Base-by-base conservation (phyloP, 768 basidiomycete species). In the Russula sp. region DNA sequence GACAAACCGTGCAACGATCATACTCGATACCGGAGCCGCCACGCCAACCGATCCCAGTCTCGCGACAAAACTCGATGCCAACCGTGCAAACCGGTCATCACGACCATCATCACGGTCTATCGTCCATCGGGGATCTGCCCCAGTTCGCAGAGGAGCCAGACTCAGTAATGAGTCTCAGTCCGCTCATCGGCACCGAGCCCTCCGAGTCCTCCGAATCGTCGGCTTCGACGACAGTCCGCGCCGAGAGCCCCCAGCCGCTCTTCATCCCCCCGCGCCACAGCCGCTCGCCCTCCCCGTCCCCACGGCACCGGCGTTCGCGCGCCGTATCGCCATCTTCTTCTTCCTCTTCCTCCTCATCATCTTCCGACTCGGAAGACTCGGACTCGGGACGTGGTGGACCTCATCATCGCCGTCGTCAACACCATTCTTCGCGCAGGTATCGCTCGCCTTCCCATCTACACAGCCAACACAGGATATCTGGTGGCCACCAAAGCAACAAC, bases 301-400 rank as follows among this genome's bases (percentile, higher is more conserved):
- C 61, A 55, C 74, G 26, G 5, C 70, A 66, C 22, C 70, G 67
- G 62, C 77, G 79, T 63, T 65, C 78, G 16, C 85, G 87, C 24
- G 72, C 74, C 44, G 86, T 87, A 4, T 83, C 78, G 65, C 90
- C 88, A 18, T 26, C 59, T 10, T 56, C 64, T 1, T 61, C 57
- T 5, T 16, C 58, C 5, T 54, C 57, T 2, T n/a, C 62, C 14
- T 51, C 62, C 1, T 42, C 49, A 5, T 16, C 16, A 3, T 61
- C 64, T 4, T 65, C 64, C 6, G 64, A 65, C 54, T 65, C 64
- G 18, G 59, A 64, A 8, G n/a, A 38, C 34, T 42, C 30, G 16
- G 24, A 28, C 24, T 2, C 30, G 13, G 38, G 49, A 7, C 11
- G 22, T 18, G n/a, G 22, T 36, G 36, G 36, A 0, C 36, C 36